Conservation (phyloP, 345 rosid genomes). For the Schrenkiella parvula region DNA sequence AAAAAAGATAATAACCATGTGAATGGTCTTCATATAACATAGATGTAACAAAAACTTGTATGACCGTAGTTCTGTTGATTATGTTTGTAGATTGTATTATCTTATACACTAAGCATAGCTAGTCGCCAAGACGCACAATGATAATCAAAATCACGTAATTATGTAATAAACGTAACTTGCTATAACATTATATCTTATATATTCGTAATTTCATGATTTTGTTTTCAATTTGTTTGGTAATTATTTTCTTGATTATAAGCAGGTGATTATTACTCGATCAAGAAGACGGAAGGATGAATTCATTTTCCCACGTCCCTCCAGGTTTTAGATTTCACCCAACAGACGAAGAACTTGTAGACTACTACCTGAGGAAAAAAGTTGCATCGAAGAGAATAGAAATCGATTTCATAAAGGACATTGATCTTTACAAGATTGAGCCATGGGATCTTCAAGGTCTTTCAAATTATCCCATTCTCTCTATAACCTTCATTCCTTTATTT, state of each 20-base stretch:
- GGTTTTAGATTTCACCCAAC: slow-evolving; percentile 85
- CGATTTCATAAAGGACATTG: slow-evolving; percentile 76
- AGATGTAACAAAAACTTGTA: not conserved
- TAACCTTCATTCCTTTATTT: not conserved
- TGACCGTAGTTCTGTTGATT: not conserved
- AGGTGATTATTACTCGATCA: slow-evolving; percentile 32
- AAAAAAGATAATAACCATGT: not conserved
- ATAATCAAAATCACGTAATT: not conserved
- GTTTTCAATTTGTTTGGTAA: not conserved
- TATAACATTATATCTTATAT: not conserved
- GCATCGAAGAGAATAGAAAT: slow-evolving; percentile 70
- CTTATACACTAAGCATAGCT: not conserved
- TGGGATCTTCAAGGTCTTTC: slow-evolving; percentile 77
- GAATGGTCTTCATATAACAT: not conserved
- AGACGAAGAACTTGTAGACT: slow-evolving; percentile 88
- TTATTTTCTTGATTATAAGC: not conserved
- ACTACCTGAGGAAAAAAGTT: slow-evolving; percentile 65
- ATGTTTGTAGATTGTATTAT: not conserved
- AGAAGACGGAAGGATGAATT: slow-evolving; percentile 43
- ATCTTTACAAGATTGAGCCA: slow-evolving; percentile 82
- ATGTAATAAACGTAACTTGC: not conserved
- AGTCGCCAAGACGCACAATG: not conserved
- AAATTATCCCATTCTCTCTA: not conserved
- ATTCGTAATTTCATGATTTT: not conserved
- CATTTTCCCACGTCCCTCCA: slow-evolving; percentile 77